Evolutionary conservation across 225 moss, liverwort and hornwort genomes (phyloP), one percentile per base, ranked within the genome.

Genomic region (Pseudoscleropodium purum): DNA sequence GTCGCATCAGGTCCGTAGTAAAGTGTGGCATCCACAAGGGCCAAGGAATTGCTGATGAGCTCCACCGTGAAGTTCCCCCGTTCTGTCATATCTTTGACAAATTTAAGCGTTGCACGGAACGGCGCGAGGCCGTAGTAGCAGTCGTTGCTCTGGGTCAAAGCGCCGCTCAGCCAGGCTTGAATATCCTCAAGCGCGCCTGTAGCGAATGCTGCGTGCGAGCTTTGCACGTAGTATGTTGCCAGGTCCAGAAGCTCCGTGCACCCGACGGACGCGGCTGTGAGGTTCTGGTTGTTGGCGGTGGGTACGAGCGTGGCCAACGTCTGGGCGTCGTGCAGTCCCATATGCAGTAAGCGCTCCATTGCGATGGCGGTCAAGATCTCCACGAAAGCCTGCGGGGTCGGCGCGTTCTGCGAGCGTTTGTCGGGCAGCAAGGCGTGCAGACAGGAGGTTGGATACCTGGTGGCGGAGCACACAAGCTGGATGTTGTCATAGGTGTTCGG

Each of bases 151-250:
- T 94, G 95, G 66, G 91, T 92, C 59, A 97, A 84, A 7, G 93
- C 94, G 16, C 94, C 95, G 80, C 98, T 95, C 78, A 97, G 39
- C 98, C 97, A 98, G 14, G 96, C 93, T 89, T 92, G 94, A 74
- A 95, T 88, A 80, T 98, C 94, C 69, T 91, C 89, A 36, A 92
- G 80, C 16, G 59, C 37, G 15, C 76, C 77, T 23, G 75, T 79
- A 3, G 87, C 41, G 75, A 95, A 85, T 4, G 81, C 90, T 64
- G 74, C 82, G 47, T 91, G 89, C 16, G 94, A 91, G 20, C 13
- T 81, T 49, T 92, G 90, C 65, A 97, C 86, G 37, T 90, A 83
- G 65, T 92, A 64, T 1, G 83, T 81, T 18, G 95, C 97, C 39
- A 97, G 91, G 84, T 92, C 93, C 23, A 98, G 83, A 31, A 88